Conservation (phyloP, 352 stramenopile genomes). For the Pythium biforme region DNA sequence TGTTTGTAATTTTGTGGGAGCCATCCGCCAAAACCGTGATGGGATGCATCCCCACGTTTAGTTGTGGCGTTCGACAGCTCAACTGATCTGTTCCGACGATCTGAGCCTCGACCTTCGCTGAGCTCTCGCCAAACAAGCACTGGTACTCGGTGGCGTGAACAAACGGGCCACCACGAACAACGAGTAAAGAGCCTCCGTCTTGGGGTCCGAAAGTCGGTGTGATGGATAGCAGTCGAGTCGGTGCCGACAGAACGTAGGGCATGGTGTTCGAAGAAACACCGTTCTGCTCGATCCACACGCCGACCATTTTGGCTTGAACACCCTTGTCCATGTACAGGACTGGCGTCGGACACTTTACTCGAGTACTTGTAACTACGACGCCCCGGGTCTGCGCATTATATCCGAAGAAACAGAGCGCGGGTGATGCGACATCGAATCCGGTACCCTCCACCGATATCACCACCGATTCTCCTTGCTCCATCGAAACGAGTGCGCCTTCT, state of each 20-base stretch:
- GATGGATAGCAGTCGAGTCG: conserved; percentile 5
- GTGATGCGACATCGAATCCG: conserved; percentile 4
- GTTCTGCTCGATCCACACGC: conserved; percentile 19
- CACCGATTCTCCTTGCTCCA: background rate
- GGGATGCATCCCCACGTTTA: conserved; percentile 4
- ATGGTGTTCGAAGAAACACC: conserved; percentile 14
- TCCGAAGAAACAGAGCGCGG: conserved; percentile 16
- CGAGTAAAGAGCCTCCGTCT: conserved; percentile 33
- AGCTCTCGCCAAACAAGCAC: conserved; percentile 14
- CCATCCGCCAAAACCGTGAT: conserved; percentile 33
- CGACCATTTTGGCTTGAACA: background rate
- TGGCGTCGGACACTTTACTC: conserved; percentile 16
- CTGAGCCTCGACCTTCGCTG: background rate
- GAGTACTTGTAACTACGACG: background rate
- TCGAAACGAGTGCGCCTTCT: background rate
- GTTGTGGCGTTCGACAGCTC: conserved; percentile 1
- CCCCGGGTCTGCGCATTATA: conserved; percentile 6
- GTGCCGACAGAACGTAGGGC: background rate
- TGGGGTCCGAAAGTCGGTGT: conserved; percentile 16
- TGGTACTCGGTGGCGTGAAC: conserved; percentile 1
- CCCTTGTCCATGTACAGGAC: conserved; percentile 6
- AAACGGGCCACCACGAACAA: conserved; percentile 37
- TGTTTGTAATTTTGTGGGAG: conserved; percentile 21
- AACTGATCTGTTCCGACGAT: background rate
- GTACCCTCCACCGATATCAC: conserved; percentile 14